Percentiles rank a stretch among this genome's conserved stretches.
Evolutionary conservation across 805 yeast genomes (phyloP).

Genomic region (Cyberlindnera maclurae): DNA sequence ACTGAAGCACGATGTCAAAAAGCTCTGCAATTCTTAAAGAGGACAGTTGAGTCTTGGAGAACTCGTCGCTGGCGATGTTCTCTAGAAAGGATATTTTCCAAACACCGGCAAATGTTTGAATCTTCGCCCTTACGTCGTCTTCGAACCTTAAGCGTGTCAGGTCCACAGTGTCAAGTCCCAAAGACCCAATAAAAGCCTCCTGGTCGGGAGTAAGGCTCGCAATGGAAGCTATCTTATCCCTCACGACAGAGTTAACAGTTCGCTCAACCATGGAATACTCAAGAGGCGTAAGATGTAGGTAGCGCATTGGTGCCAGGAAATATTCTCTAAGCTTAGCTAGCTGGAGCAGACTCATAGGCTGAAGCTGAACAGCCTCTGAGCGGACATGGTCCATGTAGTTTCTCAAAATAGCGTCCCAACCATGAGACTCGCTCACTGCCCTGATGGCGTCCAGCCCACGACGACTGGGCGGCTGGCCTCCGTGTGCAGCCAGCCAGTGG

Average conservation of each 20-base stretch:
- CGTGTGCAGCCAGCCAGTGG: constrained; percentile 20
- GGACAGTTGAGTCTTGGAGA: constrained; percentile 10
- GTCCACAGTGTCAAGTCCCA: constrained; percentile 17
- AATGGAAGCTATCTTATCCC: constrained; percentile 5
- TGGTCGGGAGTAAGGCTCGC: constrained; percentile 6
- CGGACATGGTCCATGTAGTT: constrained; percentile 17
- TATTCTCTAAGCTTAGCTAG: constrained; percentile 14
- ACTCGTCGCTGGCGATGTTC: constrained; percentile 8
- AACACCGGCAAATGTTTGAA: constrained; percentile 5
- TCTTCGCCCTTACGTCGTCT: constrained; percentile 1
- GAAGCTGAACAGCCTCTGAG: constrained; percentile 4
- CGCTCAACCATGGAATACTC: constrained; percentile 13
- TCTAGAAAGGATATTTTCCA: constrained; percentile 17
- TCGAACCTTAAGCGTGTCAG: constrained; percentile 9
- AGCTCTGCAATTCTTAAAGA: constrained; percentile 50
- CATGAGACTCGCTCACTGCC: constrained; percentile 2
- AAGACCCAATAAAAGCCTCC: constrained; percentile 10
- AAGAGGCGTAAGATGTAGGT: constrained; percentile 9
- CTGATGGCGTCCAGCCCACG: constrained; percentile 19
- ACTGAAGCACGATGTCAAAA: constrained; percentile 47
- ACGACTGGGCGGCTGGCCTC: constrained; percentile 19
- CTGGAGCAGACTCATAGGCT: constrained; percentile 2
- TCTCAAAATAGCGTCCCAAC: constrained; percentile 4
- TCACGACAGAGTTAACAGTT: constrained; percentile 13
- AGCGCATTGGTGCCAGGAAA: constrained; percentile 17